phyloP scores from a whole-genome alignment of 805 yeast genomes.

The Metschnikowia hibisci region DNA sequence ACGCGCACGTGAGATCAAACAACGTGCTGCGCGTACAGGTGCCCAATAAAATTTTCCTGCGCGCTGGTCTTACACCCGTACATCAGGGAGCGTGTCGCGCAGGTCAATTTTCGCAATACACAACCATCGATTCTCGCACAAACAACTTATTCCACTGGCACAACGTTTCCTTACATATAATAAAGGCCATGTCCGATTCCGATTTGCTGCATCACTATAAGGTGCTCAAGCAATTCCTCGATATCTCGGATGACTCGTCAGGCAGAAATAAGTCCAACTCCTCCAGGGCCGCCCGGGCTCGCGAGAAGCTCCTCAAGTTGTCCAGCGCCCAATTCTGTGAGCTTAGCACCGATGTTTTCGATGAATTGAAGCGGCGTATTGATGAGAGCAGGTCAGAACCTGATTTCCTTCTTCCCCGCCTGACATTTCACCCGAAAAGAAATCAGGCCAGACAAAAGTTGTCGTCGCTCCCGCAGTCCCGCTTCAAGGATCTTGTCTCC shows the following conservation, averaged over 20 bases:
- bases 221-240: slow-evolving; percentile 49
- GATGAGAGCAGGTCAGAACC: slow-evolving; percentile 57
- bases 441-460: slow-evolving; percentile 93
- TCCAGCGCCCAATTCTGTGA: slow-evolving; percentile 83
- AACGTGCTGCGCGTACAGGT: too few species aligned
- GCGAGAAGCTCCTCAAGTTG: slow-evolving; percentile 78
- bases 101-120: not conserved
- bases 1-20: too few species aligned
- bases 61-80: not conserved
- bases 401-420: slow-evolving; percentile 63
- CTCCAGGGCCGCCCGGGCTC: slow-evolving; percentile 72
- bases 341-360: slow-evolving; percentile 89
- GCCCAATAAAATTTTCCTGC: slow-evolving; percentile 2
- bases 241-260: slow-evolving; percentile 43
- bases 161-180: not conserved
- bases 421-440: slow-evolving; percentile 83
- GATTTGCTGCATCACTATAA: slow-evolving; percentile 44
- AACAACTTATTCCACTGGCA: not conserved
- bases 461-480: slow-evolving; percentile 71
- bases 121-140: slow-evolving; percentile 3
- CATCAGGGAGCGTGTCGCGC: slow-evolving; percentile 2
- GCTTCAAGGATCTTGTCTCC: slow-evolving; percentile 86
- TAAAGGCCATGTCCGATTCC: slow-evolving; percentile 15
- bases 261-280: slow-evolving; percentile 41
- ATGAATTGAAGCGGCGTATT: slow-evolving; percentile 80